Evolutionary conservation across 805 yeast genomes (phyloP).

Genomic region (Groenewaldozyma salmanticensis): DNA sequence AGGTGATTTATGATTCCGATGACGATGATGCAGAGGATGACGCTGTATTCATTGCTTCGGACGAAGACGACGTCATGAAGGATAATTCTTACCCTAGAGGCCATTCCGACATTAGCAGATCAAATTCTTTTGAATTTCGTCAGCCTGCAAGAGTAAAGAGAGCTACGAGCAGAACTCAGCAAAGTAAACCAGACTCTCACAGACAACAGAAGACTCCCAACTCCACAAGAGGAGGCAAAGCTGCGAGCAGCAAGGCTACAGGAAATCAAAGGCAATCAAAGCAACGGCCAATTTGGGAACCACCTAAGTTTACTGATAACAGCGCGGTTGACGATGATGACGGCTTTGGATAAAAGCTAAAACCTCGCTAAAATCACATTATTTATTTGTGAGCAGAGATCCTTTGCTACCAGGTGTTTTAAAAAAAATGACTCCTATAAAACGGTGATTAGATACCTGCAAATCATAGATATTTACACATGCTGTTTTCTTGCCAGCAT

Average conservation of each 20-base stretch:
- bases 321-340: neutral
- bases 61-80: neutral
- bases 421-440: too few species aligned
- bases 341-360: neutral
- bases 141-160: neutral
- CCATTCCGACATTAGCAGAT: neutral
- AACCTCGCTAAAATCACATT: too few species aligned
- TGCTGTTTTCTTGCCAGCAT: too few species aligned
- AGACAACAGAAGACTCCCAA: neutral
- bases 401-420: too few species aligned
- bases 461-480: too few species aligned
- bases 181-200: neutral
- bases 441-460: too few species aligned
- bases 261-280: too few species aligned
- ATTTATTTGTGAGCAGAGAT: too few species aligned
- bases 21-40: neutral
- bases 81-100: neutral
- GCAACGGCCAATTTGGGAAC: neutral
- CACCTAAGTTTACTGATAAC: neutral
- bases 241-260: neutral
- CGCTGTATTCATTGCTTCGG: neutral
- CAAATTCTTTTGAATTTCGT: too few species aligned
- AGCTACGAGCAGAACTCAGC: neutral
- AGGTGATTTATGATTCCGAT: neutral
- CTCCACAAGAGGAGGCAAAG: neutral